These are phyloP conservation scores for Candida michaelii DNA, from an alignment of 805 yeast species.

Conservation along the genomic window DNA sequence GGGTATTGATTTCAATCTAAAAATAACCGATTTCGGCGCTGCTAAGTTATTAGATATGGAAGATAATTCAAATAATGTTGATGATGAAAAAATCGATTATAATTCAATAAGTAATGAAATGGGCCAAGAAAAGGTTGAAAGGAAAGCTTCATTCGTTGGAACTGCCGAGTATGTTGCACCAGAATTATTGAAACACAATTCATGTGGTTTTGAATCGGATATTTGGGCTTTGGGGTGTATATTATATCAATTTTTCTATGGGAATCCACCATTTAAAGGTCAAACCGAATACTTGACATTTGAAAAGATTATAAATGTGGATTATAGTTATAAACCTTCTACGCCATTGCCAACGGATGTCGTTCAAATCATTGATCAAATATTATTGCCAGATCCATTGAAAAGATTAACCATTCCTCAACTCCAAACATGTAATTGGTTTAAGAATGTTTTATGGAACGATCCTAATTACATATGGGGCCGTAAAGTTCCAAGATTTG, in stretches of 20 bases:
- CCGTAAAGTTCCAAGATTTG: conserved; percentile 31
- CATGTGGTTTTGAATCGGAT: conserved; percentile 81
- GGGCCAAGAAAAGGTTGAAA: conserved; percentile 21
- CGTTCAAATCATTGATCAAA: conserved; percentile 28
- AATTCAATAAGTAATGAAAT: conserved; percentile 23
- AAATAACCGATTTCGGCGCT: conserved; percentile 98
- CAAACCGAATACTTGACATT: conserved; percentile 81
- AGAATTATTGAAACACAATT: conserved; percentile 73
- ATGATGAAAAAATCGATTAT: conserved; percentile 38
- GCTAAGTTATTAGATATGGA: conserved; percentile 63
- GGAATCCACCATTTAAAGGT: conserved; percentile 88
- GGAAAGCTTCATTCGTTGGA: conserved; percentile 83
- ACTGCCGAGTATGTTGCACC: conserved; percentile 89
- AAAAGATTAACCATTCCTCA: conserved; percentile 33
- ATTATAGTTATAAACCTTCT: conserved; percentile 50
- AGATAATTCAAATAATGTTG: conserved; percentile 13
- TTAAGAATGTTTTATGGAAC: conserved; percentile 39
- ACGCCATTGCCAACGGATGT: conserved; percentile 32
- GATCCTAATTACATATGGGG: conserved; percentile 42
- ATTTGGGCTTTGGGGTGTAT: conserved; percentile 96
- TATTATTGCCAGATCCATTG: conserved; percentile 33
- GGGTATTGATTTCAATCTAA: conserved; percentile 80
- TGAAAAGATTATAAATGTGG: conserved; percentile 78
- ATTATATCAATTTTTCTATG: conserved; percentile 76
- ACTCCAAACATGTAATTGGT: conserved; percentile 37